Conservation (phyloP, 768 basidiomycete species). For the Boletus insuetus region DNA sequence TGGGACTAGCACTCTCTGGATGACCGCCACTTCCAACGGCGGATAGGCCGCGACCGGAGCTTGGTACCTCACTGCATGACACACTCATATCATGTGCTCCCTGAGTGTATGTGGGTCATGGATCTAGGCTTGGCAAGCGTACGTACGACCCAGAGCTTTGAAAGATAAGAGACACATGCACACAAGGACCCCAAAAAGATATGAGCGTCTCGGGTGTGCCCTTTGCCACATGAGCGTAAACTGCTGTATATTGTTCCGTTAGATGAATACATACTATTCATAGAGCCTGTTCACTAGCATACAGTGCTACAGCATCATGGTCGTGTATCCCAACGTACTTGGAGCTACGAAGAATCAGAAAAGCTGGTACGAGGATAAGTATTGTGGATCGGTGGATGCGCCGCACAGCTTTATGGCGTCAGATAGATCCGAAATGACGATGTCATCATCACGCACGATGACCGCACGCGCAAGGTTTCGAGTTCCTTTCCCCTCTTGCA, state of each 20-base stretch:
- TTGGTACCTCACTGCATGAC: not conserved
- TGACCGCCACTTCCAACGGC: not conserved
- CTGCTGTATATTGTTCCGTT: not conserved
- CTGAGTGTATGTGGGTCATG: not conserved
- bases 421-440: not conserved
- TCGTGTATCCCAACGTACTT: not conserved
- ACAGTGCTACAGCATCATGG: constrained; percentile 1
- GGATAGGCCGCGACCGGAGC: not conserved
- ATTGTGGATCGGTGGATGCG: not conserved
- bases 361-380: constrained; percentile 4
- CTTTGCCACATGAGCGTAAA: constrained; percentile 14
- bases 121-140: constrained; percentile 8
- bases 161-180: constrained; percentile 18
- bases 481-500: not conserved
- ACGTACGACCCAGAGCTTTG: constrained; percentile 18
- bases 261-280: not conserved
- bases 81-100: constrained; percentile 8
- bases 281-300: not conserved
- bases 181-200: constrained; percentile 16
- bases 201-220: constrained; percentile 2
- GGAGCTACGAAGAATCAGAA: not conserved
- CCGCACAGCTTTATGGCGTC: not conserved
- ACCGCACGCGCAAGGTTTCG: not conserved
- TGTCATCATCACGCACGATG: not conserved
- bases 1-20: not conserved